Percentiles rank a stretch among this genome's conserved stretches.
These are phyloP conservation scores for Phlebiopsis gigantea DNA, from an alignment of 768 basidiomycete genomes.

Conservation along the genomic window DNA sequence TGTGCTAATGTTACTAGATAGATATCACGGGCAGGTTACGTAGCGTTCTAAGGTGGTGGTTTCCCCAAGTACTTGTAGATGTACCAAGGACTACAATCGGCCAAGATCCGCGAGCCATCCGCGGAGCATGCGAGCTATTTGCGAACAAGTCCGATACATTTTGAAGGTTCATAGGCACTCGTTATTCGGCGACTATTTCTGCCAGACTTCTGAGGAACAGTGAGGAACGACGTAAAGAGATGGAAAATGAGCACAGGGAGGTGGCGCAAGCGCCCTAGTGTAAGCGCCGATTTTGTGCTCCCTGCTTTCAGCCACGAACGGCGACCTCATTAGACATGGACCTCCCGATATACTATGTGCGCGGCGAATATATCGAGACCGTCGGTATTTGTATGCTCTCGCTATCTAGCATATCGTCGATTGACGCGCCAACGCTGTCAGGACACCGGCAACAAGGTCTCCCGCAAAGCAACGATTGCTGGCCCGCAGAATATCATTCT, in stretches of 20 bases:
- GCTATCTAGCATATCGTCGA: neutral
- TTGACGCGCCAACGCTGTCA: conserved; percentile 26
- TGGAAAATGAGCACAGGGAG: neutral
- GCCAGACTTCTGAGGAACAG: neutral
- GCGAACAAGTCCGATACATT: neutral
- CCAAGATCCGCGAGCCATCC: neutral
- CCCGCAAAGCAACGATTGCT: conserved; percentile 82
- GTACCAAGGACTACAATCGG: too few species aligned
- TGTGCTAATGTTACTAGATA: neutral
- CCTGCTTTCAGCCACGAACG: neutral
- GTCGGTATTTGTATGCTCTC: conserved; percentile 31
- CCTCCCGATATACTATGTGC: conserved; percentile 67
- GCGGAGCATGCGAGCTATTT: neutral
- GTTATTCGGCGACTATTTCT: too few species aligned
- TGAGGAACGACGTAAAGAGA: neutral
- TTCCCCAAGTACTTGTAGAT: too few species aligned
- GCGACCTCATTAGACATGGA: neutral
- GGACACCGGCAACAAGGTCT: conserved; percentile 97
- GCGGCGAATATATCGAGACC: conserved; percentile 85
- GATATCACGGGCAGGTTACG: too few species aligned
- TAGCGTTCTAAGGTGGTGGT: too few species aligned
- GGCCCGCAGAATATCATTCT: conserved; percentile 97
- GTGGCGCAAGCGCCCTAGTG: neutral
- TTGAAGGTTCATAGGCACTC: neutral
- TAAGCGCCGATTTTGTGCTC: neutral